Percentiles rank a stretch among this genome's conserved stretches.
Conservation (phyloP, 805 yeast species). For the Clavispora vitiphila region DNA sequence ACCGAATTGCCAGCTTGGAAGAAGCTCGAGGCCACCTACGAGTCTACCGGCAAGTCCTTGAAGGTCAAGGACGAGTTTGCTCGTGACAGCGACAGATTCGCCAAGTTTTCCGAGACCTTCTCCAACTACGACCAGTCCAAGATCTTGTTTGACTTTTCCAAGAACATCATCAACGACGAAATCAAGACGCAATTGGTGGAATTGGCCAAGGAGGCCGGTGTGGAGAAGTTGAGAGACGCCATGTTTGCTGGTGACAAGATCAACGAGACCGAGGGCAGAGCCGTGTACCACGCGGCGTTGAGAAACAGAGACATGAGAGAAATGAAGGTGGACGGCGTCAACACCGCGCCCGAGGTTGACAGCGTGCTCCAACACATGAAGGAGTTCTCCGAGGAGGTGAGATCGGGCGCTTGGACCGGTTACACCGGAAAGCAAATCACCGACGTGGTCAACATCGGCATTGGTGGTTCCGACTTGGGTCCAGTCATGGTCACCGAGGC, state of each 20-base stretch:
- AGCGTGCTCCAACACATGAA: conserved; percentile 92
- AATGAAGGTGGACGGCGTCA: conserved; percentile 83
- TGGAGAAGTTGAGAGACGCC: conserved; percentile 80
- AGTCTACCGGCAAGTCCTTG: conserved; percentile 62
- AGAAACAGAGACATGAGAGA: conserved; percentile 85
- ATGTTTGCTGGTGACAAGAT: conserved; percentile 92
- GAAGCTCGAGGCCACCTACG: conserved; percentile 65
- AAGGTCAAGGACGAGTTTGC: conserved; percentile 75
- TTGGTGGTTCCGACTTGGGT: conserved; percentile 98
- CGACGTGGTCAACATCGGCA: conserved; percentile 95
- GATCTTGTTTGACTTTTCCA: conserved; percentile 91
- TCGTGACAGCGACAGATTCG: conserved; percentile 69
- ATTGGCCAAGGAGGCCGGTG: conserved; percentile 87
- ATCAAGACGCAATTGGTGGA: conserved; percentile 60
- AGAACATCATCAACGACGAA: conserved; percentile 87
- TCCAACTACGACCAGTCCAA: conserved; percentile 81
- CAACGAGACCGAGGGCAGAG: conserved; percentile 94
- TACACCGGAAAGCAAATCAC: conserved; percentile 92
- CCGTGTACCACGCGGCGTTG: conserved; percentile 94
- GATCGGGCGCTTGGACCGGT: conserved; percentile 96
- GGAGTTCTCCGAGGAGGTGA: conserved; percentile 83
- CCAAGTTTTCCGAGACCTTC: conserved; percentile 72
- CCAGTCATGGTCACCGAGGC: conserved; percentile 99
- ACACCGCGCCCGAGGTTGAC: conserved; percentile 90
- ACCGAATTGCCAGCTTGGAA: conserved; percentile 82